Conservation (phyloP, 2,329 filamentous ascomycete species). For the Ambrosiella xylebori region DNA sequence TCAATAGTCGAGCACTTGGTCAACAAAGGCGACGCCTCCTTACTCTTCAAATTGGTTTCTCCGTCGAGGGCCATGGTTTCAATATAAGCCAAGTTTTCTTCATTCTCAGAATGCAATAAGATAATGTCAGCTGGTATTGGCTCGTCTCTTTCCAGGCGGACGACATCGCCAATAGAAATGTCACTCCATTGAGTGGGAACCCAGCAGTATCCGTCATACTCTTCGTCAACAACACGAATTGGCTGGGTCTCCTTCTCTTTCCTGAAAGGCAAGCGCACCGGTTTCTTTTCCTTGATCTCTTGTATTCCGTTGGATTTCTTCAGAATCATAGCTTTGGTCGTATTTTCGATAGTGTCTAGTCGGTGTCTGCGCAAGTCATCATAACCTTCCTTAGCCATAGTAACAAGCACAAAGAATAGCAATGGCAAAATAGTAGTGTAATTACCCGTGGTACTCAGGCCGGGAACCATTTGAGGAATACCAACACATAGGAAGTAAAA, state of each 20-base stretch:
- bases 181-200: constrained; percentile 26
- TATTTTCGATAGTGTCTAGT: constrained; percentile 68
- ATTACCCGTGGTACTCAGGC: constrained; percentile 56
- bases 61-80: constrained; percentile 75
- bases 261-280: constrained; percentile 9
- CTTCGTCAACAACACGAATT: constrained; percentile 28
- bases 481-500: constrained; percentile 77
- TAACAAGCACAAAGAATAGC: constrained; percentile 61
- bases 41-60: constrained; percentile 67
- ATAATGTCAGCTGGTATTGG: constrained; percentile 69
- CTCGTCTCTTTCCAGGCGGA: constrained; percentile 48
- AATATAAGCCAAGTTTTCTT: constrained; percentile 65
- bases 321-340: constrained; percentile 28
- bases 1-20: constrained; percentile 38
- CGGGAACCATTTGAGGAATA: constrained; percentile 64
- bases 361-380: constrained; percentile 69
- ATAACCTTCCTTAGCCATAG: constrained; percentile 72
- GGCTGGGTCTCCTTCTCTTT: constrained; percentile 24
- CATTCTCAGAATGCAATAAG: constrained; percentile 58
- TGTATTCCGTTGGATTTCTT: constrained; percentile 9
- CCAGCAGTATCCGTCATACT: constrained; percentile 45
- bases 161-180: constrained; percentile 32
- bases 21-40: constrained; percentile 46
- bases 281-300: not conserved
- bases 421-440: constrained; percentile 61